phyloP scores from a whole-genome alignment of 257 asterid genomes.

The Solanum raphanifolium region DNA sequence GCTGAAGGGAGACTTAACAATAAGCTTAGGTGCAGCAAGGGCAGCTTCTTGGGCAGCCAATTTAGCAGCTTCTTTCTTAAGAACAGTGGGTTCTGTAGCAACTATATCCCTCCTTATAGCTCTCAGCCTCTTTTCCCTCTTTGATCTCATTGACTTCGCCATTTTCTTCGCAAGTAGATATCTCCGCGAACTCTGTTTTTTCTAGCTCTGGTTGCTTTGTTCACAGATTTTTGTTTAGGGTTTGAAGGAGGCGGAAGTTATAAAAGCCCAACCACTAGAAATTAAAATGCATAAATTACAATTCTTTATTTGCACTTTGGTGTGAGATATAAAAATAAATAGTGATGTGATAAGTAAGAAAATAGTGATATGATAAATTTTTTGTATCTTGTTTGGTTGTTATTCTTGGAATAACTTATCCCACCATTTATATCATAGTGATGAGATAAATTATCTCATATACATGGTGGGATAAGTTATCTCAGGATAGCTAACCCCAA shows the following conservation, averaged over 20 bases:
- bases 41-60: slow-evolving; percentile 78
- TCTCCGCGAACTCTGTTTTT: background rate
- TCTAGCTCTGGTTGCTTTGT: background rate
- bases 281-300: background rate
- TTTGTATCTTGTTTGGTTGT: no score
- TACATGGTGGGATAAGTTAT: no score
- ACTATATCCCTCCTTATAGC: slow-evolving; percentile 82
- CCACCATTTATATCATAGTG: no score
- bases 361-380: no score
- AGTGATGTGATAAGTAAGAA: no score
- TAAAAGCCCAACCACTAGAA: background rate
- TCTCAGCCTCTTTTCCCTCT: slow-evolving; percentile 80
- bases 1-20: slow-evolving; percentile 31
- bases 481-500: no score
- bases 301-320: background rate
- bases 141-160: slow-evolving; percentile 87
- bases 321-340: no score
- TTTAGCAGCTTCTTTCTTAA: slow-evolving; percentile 80
- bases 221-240: background rate
- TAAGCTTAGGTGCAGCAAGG: slow-evolving; percentile 82
- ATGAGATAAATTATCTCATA: no score
- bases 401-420: no score
- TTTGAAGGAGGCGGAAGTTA: background rate
- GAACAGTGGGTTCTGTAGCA: slow-evolving; percentile 42
- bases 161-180: slow-evolving; percentile 6